Conservation (phyloP, 495 filamentous ascomycete genomes). For the Saxophila tyrrhenica region DNA sequence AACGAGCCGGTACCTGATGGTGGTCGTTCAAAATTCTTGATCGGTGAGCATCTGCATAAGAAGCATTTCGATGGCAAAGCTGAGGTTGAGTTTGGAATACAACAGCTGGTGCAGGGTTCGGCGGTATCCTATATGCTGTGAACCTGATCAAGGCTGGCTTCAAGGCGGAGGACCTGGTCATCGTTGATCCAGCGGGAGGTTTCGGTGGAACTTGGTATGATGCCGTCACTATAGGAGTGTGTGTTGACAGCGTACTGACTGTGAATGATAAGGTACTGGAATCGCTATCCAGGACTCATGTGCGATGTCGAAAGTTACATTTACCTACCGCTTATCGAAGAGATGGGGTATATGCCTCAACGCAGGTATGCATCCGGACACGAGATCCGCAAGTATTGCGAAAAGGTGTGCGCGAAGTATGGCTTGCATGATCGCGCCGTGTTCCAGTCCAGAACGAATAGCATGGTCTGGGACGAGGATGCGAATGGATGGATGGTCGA, state of each 20-base stretch:
- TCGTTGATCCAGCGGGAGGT: conserved; percentile 39
- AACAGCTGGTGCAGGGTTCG: conserved; percentile 39
- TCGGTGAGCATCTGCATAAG: not conserved
- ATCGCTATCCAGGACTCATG: conserved; percentile 30
- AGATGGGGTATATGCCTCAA: conserved; percentile 45
- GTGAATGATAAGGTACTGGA: too few species aligned
- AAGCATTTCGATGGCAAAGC: not conserved
- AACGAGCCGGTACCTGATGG: conserved; percentile 1
- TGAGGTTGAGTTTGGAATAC: conserved; percentile 15
- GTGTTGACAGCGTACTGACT: too few species aligned
- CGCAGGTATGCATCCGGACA: conserved; percentile 34
- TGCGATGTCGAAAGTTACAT: conserved; percentile 43
- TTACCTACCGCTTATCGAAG: conserved; percentile 49
- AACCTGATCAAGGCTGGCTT: conserved; percentile 40
- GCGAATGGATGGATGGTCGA: conserved; percentile 34
- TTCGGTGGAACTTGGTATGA: conserved; percentile 47
- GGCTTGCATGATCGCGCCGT: conserved; percentile 36
- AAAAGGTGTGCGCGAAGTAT: conserved; percentile 33
- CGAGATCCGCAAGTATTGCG: conserved; percentile 38
- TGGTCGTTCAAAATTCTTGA: conserved; percentile 4
- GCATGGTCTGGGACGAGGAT: conserved; percentile 35
- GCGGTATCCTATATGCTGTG: conserved; percentile 39
- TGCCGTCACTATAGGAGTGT: too few species aligned
- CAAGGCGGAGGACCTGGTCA: conserved; percentile 33
- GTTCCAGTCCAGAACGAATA: conserved; percentile 34